phyloP scores from a whole-genome alignment of 2,329 filamentous ascomycete species.

The Aaosphaeria pasadenensis region DNA sequence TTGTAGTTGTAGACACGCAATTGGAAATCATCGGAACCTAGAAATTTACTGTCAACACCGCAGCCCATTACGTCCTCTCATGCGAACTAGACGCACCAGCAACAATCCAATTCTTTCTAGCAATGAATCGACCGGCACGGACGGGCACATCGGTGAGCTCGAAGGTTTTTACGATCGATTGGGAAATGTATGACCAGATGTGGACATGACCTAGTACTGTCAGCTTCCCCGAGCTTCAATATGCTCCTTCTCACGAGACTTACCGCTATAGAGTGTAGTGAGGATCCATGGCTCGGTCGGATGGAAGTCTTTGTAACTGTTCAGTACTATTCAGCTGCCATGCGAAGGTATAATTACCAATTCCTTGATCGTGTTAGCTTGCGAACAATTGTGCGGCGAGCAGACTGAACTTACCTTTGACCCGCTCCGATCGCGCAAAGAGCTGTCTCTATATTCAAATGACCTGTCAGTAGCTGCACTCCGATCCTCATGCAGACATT shows the following conservation, averaged over 20 bases:
- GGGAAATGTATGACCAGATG: constrained; percentile 84
- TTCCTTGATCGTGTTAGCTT: constrained; percentile 30
- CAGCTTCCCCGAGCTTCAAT: constrained; percentile 12
- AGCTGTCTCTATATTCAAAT: constrained; percentile 64
- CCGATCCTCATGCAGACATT: neutral
- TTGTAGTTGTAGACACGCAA: constrained; percentile 92
- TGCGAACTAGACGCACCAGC: constrained; percentile 57
- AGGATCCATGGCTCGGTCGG: constrained; percentile 92
- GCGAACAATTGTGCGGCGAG: constrained; percentile 3
- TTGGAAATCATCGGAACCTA: constrained; percentile 78
- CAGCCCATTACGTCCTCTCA: too few relatives aligned
- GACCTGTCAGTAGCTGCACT: neutral
- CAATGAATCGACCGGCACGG: constrained; percentile 91
- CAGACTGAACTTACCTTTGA: constrained; percentile 56
- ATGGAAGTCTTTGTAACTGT: constrained; percentile 84
- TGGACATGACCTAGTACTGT: constrained; percentile 80
- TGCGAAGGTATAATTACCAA: constrained; percentile 20
- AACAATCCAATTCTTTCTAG: constrained; percentile 98
- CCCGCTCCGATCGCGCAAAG: constrained; percentile 88
- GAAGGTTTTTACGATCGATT: constrained; percentile 96
- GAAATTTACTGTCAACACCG: neutral
- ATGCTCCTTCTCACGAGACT: constrained; percentile 6
- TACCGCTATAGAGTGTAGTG: constrained; percentile 94
- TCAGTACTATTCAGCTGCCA: neutral
- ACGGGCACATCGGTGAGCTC: constrained; percentile 98